Base-by-base conservation (phyloP, 192 early-diverging fungal species). In the Phycomyces blakesleeanus region DNA sequence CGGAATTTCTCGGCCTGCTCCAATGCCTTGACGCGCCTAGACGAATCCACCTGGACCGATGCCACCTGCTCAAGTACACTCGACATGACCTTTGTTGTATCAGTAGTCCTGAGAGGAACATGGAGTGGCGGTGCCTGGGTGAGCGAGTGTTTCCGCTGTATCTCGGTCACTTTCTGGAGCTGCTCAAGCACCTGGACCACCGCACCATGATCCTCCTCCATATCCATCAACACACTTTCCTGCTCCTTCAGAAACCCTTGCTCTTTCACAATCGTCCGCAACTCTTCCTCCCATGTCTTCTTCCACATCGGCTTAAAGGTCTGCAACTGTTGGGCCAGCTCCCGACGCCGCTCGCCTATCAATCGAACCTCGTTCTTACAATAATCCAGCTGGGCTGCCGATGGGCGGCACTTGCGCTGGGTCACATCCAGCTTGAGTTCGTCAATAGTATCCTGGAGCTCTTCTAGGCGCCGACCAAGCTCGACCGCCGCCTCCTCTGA, bases 181-280 rank as follows among this genome's bases (percentile, higher is more conserved):
- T 87, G 83, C 4, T 70, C 73, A 11, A 88, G 63, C 0, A 88
- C 79, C 24, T 81, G 76, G 0, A 73, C 39, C 51, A 89, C 52
- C 20, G 83, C 78, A 51, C 72, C 61, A 1, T 77, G 73, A 22
- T 89, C 89, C 47, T 87, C 87, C 9, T 80, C 62, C 7, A 91
- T 63, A 51, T 87, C 86, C 27, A 81, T 80, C 14, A 93, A 54
- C 54, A 89, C 49, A 2, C 76, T 78, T 69, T 91, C 87, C 21
- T 87, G 84, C 24, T 93, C 88, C 60, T 88, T 91, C 57, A 90
- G 74, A 63, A 88, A 89, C 63, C 81, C 69, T 68, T 91, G 88
- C 61, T 93, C 91, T 53, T 83, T 77, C 12, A 93, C 76, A 40
- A 93, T 87, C 24, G 76, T 82, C 56, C 91, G 87, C 39, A 93